These are phyloP conservation scores for Candida schatavii DNA, from an alignment of 805 yeast species.

Conservation along the genomic window DNA sequence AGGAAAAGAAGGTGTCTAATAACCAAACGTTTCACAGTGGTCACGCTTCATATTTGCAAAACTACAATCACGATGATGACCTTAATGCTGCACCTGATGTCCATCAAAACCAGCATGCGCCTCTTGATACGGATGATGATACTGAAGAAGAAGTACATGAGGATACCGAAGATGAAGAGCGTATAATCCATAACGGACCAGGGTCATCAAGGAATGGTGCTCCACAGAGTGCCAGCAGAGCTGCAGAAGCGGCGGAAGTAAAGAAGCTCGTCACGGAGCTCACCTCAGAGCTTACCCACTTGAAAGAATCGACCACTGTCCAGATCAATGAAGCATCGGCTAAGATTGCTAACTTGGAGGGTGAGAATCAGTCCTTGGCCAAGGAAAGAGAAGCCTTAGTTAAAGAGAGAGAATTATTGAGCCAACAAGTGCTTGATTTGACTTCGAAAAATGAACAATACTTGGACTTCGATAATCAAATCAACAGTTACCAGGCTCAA, in stretches of 20 bases:
- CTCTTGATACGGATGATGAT: conserved; percentile 9
- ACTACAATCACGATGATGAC: conserved; percentile 25
- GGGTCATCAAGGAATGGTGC: background rate
- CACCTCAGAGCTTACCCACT: conserved; percentile 29
- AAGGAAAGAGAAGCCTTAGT: conserved; percentile 11
- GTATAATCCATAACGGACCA: conserved; percentile 29
- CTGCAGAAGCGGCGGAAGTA: conserved; percentile 22
- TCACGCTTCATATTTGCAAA: conserved; percentile 15
- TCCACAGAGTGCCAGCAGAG: background rate
- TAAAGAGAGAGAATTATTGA: no score
- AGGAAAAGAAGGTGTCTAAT: conserved; percentile 1
- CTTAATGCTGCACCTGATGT: conserved; percentile 12
- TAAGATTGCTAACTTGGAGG: conserved; percentile 49
- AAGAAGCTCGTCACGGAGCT: conserved; percentile 32
- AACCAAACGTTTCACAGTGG: conserved; percentile 11
- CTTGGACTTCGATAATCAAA: conserved; percentile 7
- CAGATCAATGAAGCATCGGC: conserved; percentile 59
- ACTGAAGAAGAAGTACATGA: conserved; percentile 18
- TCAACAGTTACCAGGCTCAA: conserved; percentile 15
- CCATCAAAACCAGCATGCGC: background rate
- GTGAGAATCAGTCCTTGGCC: conserved; percentile 18
- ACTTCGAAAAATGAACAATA: background rate
- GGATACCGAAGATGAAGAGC: conserved; percentile 20
- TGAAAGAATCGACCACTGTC: conserved; percentile 32
- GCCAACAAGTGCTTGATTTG: no score